Evolutionary conservation across 768 basidiomycete genomes (phyloP), one percentile per base, ranked within the genome.

Genomic region (Pulveroboletus sp.): DNA sequence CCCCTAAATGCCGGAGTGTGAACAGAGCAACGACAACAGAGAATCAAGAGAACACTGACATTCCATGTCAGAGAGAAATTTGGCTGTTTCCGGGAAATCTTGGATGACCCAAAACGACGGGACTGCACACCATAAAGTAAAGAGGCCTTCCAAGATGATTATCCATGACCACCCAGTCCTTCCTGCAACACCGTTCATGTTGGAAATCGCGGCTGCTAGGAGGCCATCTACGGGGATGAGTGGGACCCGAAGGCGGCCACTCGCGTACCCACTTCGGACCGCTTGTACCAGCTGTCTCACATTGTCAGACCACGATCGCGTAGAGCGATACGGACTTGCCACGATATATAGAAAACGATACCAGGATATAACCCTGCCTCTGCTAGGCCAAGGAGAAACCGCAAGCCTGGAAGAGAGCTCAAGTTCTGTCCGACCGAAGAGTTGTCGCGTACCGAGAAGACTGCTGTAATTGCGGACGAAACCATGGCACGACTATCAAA

Each of bases 41-140:
- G 24, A 28, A 18, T 6, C 18, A 26, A 37, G n/a, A 18, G 31
- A 18, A 26, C 13, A 70, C 72, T 42, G 62, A 77, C 83, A 75
- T 63, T 90, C 89, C 30, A 74, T 64, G 31, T 81, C 76, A 7
- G 73, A 79, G 35, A 91, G 69, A 66, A 90, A 91, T 51, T 74
- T 82, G 1, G 87, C 84, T 0, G 75, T 81, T 47, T 87, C 84
- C 2, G 89, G 86, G 63, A 89, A 90, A 65, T 89, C 87, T 57
- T 84, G 78, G 18, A 92, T 77, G 43, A 90, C 66, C 77, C 82
- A 89, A 70, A 77, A 89, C 0, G 86, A 84, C 4, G 72, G 72
- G 8, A 79, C 44, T 8, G 79, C 79, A 39, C 76, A 73, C 3
- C 84, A 21, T 31, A 89, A 71, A 0, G 89, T 90, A 32, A 80